These are phyloP conservation scores for Dicorynia guianensis DNA, from an alignment of 306 rosid species.

Conservation along the genomic window DNA sequence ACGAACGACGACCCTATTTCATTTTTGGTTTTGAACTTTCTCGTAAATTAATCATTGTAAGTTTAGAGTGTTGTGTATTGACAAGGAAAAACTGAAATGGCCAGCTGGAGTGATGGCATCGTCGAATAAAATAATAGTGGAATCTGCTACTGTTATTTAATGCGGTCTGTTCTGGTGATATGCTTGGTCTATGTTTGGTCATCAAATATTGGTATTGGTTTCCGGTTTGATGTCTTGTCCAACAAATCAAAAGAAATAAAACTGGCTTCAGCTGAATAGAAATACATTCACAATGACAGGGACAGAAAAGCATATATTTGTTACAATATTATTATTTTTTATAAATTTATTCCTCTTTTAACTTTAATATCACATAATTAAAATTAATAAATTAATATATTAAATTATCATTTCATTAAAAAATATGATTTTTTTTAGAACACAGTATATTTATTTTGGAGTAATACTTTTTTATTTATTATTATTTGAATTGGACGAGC, in stretches of 20 bases:
- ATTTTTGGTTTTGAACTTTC: too few species aligned
- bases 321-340: too few species aligned
- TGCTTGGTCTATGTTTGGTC: not conserved
- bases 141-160: not conserved
- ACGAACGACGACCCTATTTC: too few species aligned
- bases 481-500: not conserved
- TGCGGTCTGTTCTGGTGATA: not conserved
- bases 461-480: too few species aligned
- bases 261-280: not conserved
- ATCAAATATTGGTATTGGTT: not conserved
- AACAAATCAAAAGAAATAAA: not conserved
- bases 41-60: not conserved
- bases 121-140: not conserved
- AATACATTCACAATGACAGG: not conserved
- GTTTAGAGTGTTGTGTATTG: not conserved
- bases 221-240: not conserved
- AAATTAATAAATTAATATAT: too few species aligned
- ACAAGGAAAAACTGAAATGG: constrained; percentile 5
- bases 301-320: not conserved
- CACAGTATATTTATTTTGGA: too few species aligned
- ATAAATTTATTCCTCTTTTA: too few species aligned
- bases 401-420: too few species aligned
- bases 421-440: too few species aligned
- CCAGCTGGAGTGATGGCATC: constrained; percentile 45
- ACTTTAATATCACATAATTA: too few species aligned